Evolutionary conservation across 1,139 yeast species (phyloP), one percentile per base, ranked within the genome.

Genomic region (Zygotorulaspora mrakii): DNA sequence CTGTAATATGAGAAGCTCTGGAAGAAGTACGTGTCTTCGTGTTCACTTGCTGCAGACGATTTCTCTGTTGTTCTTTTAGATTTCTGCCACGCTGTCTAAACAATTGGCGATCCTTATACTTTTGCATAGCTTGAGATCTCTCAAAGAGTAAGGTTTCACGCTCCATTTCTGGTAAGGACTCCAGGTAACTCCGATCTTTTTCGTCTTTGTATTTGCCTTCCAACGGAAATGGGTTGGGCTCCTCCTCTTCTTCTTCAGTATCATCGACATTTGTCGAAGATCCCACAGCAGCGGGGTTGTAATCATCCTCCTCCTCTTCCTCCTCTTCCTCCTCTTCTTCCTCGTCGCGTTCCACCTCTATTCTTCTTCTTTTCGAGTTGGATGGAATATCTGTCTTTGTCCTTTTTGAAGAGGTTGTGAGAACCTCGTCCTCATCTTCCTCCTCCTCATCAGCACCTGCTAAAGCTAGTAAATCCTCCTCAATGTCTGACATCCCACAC

Each of bases 151-250:
- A 77, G 53, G 85, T 81, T 68, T 91, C 98, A 57, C 97, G 80
- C 55, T 84, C 84, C 61, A 91, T 77, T 70, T 94, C 98, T 45
- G 91, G 94, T 79, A 91, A 74, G 1, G 73, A 71, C 55, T 82
- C 79, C 49, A 91, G 68, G 37, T 69, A 59, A 4, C 68, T 79
- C 45, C 87, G 73, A 64, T 94, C 99, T 6, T 69, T 72, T 44
- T 81, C 95, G 62, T 88, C 84, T 55, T 79, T 84, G 68, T 81
- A 91, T 57, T 87, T 87, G 11, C 95, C 95, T 59, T 88, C 96
- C 43, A 91, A 66, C 2, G 98, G 98, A 61, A 89, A 91, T 5
- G 97, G 98, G 51, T 82, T 74, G 39, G 68, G 57, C 40, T 67
- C 68, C 35, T 60, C 64, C 10, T 53, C 60, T 5, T 46, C 55